phyloP scores from a whole-genome alignment of 192 early-diverging fungal genomes.

The Coemansia sp. region DNA sequence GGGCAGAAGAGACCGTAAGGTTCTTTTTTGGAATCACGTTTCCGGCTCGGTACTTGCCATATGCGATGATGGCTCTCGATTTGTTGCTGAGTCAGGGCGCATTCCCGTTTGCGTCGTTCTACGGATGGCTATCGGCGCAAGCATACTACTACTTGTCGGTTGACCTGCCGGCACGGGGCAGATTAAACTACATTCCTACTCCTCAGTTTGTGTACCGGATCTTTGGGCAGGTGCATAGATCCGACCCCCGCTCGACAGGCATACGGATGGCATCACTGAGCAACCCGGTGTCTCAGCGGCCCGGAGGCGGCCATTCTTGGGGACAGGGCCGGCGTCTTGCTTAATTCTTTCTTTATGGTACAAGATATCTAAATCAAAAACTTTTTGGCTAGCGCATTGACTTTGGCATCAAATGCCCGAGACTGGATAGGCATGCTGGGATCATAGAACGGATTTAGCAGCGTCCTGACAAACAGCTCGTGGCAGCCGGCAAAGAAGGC shows the following conservation, averaged over 20 bases:
- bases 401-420: slow-evolving; percentile 75
- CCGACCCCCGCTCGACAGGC: slow-evolving; percentile 18
- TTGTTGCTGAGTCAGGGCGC: slow-evolving; percentile 46
- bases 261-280: slow-evolving; percentile 17
- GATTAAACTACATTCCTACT: slow-evolving; percentile 63
- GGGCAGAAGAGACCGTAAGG: slow-evolving; percentile 55
- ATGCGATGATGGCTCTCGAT: slow-evolving; percentile 61
- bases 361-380: slow-evolving; percentile 57
- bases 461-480: slow-evolving; percentile 56
- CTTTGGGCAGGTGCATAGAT: slow-evolving; percentile 40
- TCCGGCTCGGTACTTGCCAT: slow-evolving; percentile 74
- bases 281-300: slow-evolving; percentile 20
- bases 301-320: slow-evolving; percentile 55
- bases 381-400: slow-evolving; percentile 70
- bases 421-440: slow-evolving; percentile 77
- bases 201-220: slow-evolving; percentile 59
- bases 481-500: slow-evolving; percentile 52
- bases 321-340: slow-evolving; percentile 53
- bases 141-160: slow-evolving; percentile 72
- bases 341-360: slow-evolving; percentile 6
- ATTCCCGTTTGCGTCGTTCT: slow-evolving; percentile 54
- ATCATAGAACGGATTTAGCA: slow-evolving; percentile 92
- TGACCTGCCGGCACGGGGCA: slow-evolving; percentile 64
- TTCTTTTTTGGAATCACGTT: slow-evolving; percentile 77
- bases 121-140: slow-evolving; percentile 69